Conservation (phyloP, 192 early-diverging fungal genomes). For the Entomortierella beljakovae region DNA sequence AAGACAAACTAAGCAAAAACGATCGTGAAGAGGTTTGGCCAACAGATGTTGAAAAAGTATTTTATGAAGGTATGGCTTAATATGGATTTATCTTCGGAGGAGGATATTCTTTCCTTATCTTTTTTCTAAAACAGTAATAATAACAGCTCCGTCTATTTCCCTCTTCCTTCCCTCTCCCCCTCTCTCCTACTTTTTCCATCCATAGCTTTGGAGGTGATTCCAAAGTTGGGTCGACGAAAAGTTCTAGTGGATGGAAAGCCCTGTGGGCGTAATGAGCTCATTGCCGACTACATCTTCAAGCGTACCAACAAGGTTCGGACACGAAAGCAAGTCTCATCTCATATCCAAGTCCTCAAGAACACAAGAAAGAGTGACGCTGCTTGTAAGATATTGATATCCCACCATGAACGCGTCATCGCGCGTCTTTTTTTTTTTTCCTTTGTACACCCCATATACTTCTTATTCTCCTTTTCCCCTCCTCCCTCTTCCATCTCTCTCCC, state of each 20-base stretch:
- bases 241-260: conserved; percentile 66
- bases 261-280: conserved; percentile 77
- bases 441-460: no score
- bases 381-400: conserved; percentile 57
- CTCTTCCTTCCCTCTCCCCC: not conserved
- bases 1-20: conserved; percentile 39
- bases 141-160: no score
- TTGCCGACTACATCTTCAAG: conserved; percentile 80
- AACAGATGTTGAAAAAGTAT: conserved; percentile 70
- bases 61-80: conserved; percentile 64
- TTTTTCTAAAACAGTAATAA: no score
- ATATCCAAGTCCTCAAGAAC: conserved; percentile 83
- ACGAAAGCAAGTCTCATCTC: conserved; percentile 84
- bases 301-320: conserved; percentile 73
- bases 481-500: no score
- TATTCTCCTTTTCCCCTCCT: no score
- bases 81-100: no score
- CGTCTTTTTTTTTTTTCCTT: not conserved
- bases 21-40: conserved; percentile 62
- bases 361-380: conserved; percentile 68
- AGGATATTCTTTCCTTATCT: no score
- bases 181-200: not conserved
- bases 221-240: conserved; percentile 65
- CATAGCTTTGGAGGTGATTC: conserved; percentile 64
- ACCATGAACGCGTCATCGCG: no score